These are phyloP conservation scores for Boletus barrowsii DNA, from an alignment of 768 basidiomycete genomes.

Conservation along the genomic window DNA sequence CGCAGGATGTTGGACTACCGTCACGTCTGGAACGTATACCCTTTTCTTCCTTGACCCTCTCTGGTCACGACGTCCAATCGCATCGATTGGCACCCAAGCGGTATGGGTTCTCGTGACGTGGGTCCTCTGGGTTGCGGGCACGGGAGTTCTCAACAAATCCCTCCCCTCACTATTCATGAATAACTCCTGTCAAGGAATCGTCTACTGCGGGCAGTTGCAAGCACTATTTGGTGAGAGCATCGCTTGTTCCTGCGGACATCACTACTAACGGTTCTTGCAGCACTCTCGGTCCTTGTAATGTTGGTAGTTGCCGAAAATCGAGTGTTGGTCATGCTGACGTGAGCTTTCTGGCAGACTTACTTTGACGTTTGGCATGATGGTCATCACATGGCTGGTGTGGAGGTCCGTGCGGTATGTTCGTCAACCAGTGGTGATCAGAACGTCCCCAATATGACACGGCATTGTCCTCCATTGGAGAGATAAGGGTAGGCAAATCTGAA, in stretches of 20 bases:
- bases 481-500: constrained; percentile 4
- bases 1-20: constrained; percentile 56
- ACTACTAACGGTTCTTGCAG: constrained; percentile 24
- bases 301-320: constrained; percentile 25
- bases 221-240: constrained; percentile 47
- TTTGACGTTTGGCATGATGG: constrained; percentile 47
- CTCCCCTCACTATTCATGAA: constrained; percentile 43
- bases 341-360: constrained; percentile 34
- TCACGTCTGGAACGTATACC: constrained; percentile 51
- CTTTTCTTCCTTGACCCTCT: constrained; percentile 59
- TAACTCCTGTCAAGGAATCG: constrained; percentile 38
- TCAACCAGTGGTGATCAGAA: constrained; percentile 29
- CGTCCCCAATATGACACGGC: constrained; percentile 18
- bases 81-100: constrained; percentile 57
- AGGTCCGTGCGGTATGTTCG: constrained; percentile 42
- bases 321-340: constrained; percentile 6
- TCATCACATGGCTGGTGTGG: constrained; percentile 51
- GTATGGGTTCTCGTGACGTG: constrained; percentile 59
- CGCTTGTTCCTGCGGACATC: too few species aligned
- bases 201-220: constrained; percentile 58
- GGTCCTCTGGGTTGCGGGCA: constrained; percentile 58
- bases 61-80: constrained; percentile 50
- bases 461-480: constrained; percentile 1
- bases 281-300: constrained; percentile 53
- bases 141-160: constrained; percentile 49